Evolutionary conservation across 2,329 filamentous ascomycete genomes (phyloP).

Genomic region (Fusarium tupiense): DNA sequence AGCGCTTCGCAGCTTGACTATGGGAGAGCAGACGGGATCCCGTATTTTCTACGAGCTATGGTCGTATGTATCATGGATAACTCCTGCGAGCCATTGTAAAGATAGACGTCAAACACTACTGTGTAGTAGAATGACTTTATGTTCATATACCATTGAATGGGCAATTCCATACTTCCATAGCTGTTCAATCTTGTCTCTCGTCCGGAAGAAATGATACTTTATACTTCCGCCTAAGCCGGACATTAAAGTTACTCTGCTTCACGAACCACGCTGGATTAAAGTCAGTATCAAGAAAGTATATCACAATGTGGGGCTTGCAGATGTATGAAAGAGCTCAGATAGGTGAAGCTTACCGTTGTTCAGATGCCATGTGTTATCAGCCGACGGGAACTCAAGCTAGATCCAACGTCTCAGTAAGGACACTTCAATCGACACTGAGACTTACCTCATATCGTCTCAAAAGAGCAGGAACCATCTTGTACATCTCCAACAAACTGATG

Average conservation of each 20-base stretch:
- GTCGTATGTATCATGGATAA: background rate
- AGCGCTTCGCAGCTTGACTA: constrained; percentile 7
- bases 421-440: background rate
- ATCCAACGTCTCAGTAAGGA: background rate
- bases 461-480: constrained; percentile 63
- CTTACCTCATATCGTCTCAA: constrained; percentile 3
- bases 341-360: background rate
- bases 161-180: accelerated
- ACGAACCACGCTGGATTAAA: background rate
- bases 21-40: constrained; percentile 10
- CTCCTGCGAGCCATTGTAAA: accelerated
- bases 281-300: background rate
- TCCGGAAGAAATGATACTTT: background rate
- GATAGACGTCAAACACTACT: background rate
- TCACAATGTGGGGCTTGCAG: background rate
- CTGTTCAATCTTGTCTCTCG: background rate
- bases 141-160: accelerated
- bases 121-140: accelerated
- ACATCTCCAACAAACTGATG: constrained; percentile 69
- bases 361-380: background rate
- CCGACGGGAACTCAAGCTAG: background rate
- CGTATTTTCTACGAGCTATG: constrained; percentile 6
- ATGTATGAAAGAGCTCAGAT: background rate
- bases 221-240: background rate
- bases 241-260: constrained; percentile 3